phyloP scores from a whole-genome alignment of 306 rosid genomes.

The Adenanthera pavonina region DNA sequence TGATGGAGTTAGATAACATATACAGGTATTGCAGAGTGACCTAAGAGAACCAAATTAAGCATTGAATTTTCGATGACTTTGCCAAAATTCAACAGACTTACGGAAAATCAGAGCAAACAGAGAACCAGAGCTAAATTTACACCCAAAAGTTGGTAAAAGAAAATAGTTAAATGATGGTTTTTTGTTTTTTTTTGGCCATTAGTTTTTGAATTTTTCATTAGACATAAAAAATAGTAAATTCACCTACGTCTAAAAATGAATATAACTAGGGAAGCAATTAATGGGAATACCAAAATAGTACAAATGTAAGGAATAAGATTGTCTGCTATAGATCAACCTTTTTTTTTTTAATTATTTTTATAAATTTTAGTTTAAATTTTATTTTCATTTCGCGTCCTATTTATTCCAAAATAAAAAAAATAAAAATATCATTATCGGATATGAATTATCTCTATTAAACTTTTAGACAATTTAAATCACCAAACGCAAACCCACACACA shows the following conservation, averaged over 20 bases:
- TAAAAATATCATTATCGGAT: not conserved
- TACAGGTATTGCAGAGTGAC: conserved; percentile 21
- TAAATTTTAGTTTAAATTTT: not conserved
- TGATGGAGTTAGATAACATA: conserved; percentile 22
- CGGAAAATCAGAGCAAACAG: not conserved
- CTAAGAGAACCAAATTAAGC: not conserved
- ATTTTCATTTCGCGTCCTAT: not conserved
- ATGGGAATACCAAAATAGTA: conserved; percentile 27
- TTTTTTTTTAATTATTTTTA: not conserved
- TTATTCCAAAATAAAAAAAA: no score
- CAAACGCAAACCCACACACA: no score
- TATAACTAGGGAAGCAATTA: conserved; percentile 28
- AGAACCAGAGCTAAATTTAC: not conserved
- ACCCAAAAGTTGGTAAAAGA: not conserved
- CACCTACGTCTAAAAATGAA: conserved; percentile 2
- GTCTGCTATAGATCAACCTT: not conserved
- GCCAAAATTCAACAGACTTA: not conserved
- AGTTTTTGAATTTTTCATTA: not conserved
- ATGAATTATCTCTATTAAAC: no score
- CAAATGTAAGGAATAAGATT: not conserved
- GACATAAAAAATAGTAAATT: not conserved
- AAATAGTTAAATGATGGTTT: not conserved
- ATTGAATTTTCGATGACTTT: not conserved
- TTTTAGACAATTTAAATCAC: no score
- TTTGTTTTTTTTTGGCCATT: no score